Conservation (phyloP, 2,329 filamentous ascomycete genomes). For the Fusarium penzigii region DNA sequence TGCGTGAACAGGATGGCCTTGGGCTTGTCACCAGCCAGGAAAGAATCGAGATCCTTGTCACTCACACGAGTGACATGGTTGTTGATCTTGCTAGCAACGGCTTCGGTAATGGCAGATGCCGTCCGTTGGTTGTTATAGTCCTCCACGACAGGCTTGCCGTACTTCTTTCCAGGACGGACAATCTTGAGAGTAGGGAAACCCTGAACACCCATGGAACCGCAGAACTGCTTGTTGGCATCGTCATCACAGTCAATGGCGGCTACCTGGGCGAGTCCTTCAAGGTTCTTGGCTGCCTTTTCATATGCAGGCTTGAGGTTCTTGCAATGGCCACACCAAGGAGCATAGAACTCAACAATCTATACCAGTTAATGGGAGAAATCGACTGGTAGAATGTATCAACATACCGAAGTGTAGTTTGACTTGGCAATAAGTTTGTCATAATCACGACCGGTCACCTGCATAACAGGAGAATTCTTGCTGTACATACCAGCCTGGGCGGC, state of each 20-base stretch:
- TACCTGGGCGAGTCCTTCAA: conserved; percentile 91
- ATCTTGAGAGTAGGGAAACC: conserved; percentile 98
- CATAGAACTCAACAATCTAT: conserved; percentile 82
- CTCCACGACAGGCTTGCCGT: conserved; percentile 76
- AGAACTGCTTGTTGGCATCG: conserved; percentile 86
- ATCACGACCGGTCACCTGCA: conserved; percentile 76
- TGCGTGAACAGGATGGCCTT: conserved; percentile 93
- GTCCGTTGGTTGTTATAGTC: conserved; percentile 85
- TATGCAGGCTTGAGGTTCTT: conserved; percentile 94
- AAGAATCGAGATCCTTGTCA: conserved; percentile 76
- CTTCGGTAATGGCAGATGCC: conserved; percentile 85
- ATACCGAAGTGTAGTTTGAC: conserved; percentile 89
- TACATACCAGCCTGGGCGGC: conserved; percentile 74
- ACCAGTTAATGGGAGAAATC: conserved; percentile 1
- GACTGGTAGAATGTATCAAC: conserved; percentile 29
- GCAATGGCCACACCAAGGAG: conserved; percentile 97
- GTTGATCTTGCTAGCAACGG: conserved; percentile 82
- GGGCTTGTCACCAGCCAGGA: conserved; percentile 70
- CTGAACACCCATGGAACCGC: conserved; percentile 80
- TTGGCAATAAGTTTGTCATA: conserved; percentile 83
- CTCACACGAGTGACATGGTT: conserved; percentile 84
- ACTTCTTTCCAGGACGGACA: conserved; percentile 79
- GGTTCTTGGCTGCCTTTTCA: conserved; percentile 87
- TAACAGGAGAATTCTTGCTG: conserved; percentile 80
- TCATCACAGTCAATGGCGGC: conserved; percentile 95